Base-by-base conservation (phyloP, 2,329 filamentous ascomycete species). In the Cladorrhinum sp. region DNA sequence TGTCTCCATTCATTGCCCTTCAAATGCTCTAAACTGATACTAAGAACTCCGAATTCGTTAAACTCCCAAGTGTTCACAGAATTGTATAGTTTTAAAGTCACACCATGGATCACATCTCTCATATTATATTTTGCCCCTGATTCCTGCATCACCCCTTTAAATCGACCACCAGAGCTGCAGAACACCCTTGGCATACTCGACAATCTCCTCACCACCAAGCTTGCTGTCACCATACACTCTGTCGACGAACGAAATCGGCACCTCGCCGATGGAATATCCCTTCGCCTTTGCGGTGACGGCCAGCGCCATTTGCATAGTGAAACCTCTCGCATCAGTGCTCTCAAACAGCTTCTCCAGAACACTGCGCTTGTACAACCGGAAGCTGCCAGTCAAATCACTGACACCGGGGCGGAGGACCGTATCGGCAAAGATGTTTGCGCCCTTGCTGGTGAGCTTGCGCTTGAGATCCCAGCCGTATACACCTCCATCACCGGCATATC, bases 281-380 rank as follows among this genome's bases (percentile, higher is more conserved):
- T 97, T 93, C 16, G 90, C 91, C 85, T 97, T 97, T 33, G 95
- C 95, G 64, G 93, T 84, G 8, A 98, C 94, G 88, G 97, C 98
- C 87, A 99, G 90, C 83, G 97, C 94, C 95, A 99, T 99, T 86
- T 99, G 95, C 82, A 99, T 99, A 46, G 90, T 94, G 76, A 98
- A 99, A 2, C 95, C 95, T 80, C 98, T 96, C 74, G 91, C 95
- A 82, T 97, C 89, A 8, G 92, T 97, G 76, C 85, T 91, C 72
- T 83, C 81, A 70, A 99, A 97, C 61, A 96, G 92, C 81, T 91
- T 93, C 75, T 96, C 86, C 72, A 99, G 77, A 64, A 96, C 91
- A 62, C 82, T 80, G 79, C 89, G 92, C 87, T 96, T 98, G 77
- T 99, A 99, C 74, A 99, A 76, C 65, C 95, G 82, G 79, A 98